These are phyloP conservation scores for Camelina sativa DNA, from an alignment of 345 rosid genomes.

Conservation along the genomic window DNA sequence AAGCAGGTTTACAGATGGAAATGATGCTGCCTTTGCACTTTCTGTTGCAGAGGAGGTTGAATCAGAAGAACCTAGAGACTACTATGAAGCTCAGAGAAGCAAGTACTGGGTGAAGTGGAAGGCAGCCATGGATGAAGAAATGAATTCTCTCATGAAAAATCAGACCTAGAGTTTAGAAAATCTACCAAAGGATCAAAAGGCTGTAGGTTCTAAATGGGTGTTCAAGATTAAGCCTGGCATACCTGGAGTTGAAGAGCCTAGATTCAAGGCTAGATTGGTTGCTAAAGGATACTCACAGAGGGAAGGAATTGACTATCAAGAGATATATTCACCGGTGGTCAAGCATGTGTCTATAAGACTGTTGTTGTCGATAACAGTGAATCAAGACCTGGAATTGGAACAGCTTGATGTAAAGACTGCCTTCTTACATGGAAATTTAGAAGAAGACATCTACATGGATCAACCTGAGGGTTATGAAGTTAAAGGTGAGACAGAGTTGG, in stretches of 20 bases:
- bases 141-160: neutral
- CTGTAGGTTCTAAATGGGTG: no score
- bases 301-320: no score
- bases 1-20: neutral
- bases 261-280: no score
- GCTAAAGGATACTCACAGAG: no score
- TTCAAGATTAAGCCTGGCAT: no score
- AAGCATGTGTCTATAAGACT: no score
- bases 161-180: neutral
- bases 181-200: no score
- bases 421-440: neutral
- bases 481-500: accelerated
- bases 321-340: no score
- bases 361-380: no score
- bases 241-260: no score
- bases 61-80: neutral
- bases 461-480: neutral
- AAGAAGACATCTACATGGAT: neutral
- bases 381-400: no score
- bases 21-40: neutral
- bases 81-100: neutral
- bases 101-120: neutral
- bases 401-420: neutral
- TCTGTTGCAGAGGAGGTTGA: neutral
- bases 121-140: neutral